These are phyloP conservation scores for Colletotrichum limetticola DNA, from an alignment of 2,329 filamentous ascomycete species.

Conservation along the genomic window DNA sequence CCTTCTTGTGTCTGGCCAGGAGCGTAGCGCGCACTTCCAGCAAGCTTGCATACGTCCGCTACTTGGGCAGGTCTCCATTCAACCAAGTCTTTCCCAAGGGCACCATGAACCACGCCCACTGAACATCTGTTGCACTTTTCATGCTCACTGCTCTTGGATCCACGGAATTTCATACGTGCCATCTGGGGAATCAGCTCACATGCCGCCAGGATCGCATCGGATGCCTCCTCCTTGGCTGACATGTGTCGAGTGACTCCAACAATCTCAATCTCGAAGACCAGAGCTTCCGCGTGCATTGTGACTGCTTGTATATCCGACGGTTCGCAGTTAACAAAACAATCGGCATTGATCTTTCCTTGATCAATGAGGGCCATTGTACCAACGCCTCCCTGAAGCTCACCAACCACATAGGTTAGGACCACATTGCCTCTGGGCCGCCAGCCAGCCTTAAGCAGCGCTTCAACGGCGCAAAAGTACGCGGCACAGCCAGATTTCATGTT, in stretches of 20 bases:
- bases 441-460: conserved; percentile 36
- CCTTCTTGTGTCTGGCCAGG: conserved; percentile 40
- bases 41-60: conserved; percentile 39
- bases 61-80: conserved; percentile 41
- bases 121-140: conserved; percentile 40
- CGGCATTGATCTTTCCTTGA: too few relatives aligned
- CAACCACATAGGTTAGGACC: too few relatives aligned
- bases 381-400: too few relatives aligned
- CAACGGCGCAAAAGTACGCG: conserved; percentile 42
- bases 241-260: conserved; percentile 41
- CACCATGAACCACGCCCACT: conserved; percentile 41
- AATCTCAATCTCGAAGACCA: conserved; percentile 39
- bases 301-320: too few relatives aligned
- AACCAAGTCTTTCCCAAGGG: conserved; percentile 38
- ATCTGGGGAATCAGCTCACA: conserved; percentile 39
- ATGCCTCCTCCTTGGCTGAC: conserved; percentile 41
- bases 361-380: too few relatives aligned
- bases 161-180: conserved; percentile 37
- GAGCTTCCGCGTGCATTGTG: conserved; percentile 33
- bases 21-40: conserved; percentile 41
- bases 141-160: conserved; percentile 38
- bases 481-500: conserved; percentile 45
- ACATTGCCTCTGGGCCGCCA: conserved; percentile 31
- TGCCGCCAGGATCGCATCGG: conserved; percentile 41
- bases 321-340: too few relatives aligned